Evolutionary conservation across 805 yeast species (phyloP).

Genomic region (Starmerella vaccinii): DNA sequence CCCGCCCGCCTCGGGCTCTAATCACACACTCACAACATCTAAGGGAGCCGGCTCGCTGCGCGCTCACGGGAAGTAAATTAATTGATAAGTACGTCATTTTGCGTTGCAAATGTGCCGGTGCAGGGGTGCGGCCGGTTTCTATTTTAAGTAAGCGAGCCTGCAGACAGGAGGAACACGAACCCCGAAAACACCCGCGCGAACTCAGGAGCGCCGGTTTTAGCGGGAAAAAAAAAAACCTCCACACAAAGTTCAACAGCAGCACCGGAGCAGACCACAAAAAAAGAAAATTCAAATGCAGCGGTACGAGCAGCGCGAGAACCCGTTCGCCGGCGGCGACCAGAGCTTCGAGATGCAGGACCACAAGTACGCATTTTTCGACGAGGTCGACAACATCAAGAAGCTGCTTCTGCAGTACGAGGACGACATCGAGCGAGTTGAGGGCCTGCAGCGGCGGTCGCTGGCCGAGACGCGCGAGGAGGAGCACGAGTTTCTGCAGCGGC

Average conservation of each 20-base stretch:
- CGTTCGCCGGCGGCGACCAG: conserved; percentile 17
- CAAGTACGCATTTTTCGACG: conserved; percentile 53
- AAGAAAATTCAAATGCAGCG: conserved; percentile 7
- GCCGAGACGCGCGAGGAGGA: conserved; percentile 63
- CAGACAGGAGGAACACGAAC: neutral
- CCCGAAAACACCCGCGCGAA: no score
- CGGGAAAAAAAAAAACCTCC: neutral
- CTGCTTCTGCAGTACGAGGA: conserved; percentile 61
- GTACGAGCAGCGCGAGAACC: conserved; percentile 13
- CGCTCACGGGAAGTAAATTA: no score
- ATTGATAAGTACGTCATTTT: no score
- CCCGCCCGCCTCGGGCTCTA: neutral
- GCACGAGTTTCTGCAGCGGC: conserved; percentile 56
- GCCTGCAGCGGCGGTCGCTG: conserved; percentile 58
- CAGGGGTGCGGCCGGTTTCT: neutral
- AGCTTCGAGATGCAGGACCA: conserved; percentile 19
- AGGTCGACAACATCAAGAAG: conserved; percentile 55
- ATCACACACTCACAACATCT: no score
- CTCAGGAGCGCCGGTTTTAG: no score
- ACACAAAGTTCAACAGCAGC: no score
- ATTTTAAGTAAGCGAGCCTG: neutral
- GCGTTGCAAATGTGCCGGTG: no score
- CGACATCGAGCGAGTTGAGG: conserved; percentile 57
- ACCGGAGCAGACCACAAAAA: no score
- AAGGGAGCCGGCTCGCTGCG: no score